Base-by-base conservation (phyloP, 305 asterid species). In the Petunia hybrid region DNA sequence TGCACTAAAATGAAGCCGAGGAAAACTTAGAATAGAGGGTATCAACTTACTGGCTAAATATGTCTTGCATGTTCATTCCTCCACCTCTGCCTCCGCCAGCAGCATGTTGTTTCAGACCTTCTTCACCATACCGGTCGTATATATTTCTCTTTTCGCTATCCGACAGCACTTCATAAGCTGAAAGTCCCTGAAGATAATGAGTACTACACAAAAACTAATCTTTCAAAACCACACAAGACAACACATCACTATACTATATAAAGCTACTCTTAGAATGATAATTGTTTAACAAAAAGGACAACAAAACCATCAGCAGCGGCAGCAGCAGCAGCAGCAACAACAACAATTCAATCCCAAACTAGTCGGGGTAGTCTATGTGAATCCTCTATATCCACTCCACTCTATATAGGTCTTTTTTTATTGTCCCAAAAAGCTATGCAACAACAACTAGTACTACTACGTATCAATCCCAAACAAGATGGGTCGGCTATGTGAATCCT, bases 71-170 rank as follows among this genome's bases (percentile, higher is more conserved):
- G 81, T 95, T 95, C 97, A 92, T 91, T 53, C 99, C 99, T 5
- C 91, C 92, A n/a, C 97, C 98, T 71, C 98, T 90, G 80, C 97
- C 97, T 14, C 99, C 99, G 85, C 83, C 85, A 16, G 99, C 97
- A 13, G 97, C 95, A 83, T 95, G 99, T 90, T 95, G 98, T 79
- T 94, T 94, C 60, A 95, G 97, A 73, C 99, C 99, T 67, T 95
- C 99, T 79, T 95, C 99, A 2, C 99, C 99, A 67, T 95, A 89
- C 76, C 88, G 91, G 86, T 95, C 98, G 81, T 94, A 95, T 64
- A 95, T 95, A 42, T 87, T 86, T 88, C 97, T 91, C 96, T 94
- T 95, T 67, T 95, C 99, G 76, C 93, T 85, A 85, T 95, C 99
- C 9, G 97, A 92, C 76, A 95, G 79, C 42, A 94, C 98, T 86